phyloP scores from a whole-genome alignment of 1,139 yeast species.

The Geotrichum siamense region DNA sequence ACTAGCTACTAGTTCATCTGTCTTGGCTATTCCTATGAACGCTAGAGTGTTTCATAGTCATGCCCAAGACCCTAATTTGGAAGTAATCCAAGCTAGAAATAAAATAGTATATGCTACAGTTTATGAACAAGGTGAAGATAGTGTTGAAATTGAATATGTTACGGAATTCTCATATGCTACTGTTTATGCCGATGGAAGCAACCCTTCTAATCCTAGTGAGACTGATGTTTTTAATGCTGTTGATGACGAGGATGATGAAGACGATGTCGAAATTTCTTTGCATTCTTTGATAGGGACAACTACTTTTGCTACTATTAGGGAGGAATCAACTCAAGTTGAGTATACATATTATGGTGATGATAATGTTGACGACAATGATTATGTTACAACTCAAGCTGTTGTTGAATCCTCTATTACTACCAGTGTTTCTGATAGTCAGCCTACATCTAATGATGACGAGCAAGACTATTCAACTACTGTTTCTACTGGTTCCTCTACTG shows the following conservation, averaged over 20 bases:
- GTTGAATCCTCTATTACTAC: neutral
- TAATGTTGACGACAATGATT: neutral
- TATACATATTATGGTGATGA: neutral
- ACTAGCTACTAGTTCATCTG: neutral
- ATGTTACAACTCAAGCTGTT: neutral
- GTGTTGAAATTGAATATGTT: neutral
- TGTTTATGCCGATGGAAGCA: neutral
- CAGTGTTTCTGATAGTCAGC: neutral
- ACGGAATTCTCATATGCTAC: slow-evolving; percentile 4
- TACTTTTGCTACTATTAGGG: neutral
- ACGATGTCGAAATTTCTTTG: neutral
- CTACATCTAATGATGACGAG: neutral
- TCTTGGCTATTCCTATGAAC: neutral
- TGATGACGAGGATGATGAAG: neutral
- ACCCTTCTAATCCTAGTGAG: neutral
- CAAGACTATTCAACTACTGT: neutral
- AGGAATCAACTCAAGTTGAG: neutral
- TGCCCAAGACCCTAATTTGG: neutral
- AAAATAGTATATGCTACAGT: slow-evolving; percentile 9
- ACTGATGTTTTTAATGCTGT: neutral
- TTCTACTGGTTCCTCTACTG: neutral
- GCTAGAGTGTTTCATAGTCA: slow-evolving; percentile 3
- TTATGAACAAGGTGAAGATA: slow-evolving; percentile 1
- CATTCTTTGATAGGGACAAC: neutral
- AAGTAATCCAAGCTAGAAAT: neutral